These are phyloP conservation scores for Ophiostoma ulmi DNA, from an alignment of 2,329 filamentous ascomycete species.

Conservation along the genomic window DNA sequence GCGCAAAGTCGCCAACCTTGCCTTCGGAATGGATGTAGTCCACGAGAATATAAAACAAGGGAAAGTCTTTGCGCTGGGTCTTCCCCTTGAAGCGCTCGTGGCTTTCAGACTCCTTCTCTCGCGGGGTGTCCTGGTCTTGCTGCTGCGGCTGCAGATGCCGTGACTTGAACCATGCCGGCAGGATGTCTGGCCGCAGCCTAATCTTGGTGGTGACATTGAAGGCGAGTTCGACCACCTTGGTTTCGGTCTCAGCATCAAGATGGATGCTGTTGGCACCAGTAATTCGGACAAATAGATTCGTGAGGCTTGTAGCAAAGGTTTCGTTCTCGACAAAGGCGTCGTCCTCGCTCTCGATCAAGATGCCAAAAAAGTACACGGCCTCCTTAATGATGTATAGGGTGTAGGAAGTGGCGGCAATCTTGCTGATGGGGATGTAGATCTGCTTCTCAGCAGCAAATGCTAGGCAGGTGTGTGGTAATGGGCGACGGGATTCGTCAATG, in stretches of 20 bases:
- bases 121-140: not conserved
- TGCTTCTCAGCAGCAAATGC: conserved; percentile 79
- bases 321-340: conserved; percentile 88
- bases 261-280: conserved; percentile 67
- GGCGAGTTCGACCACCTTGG: conserved; percentile 81
- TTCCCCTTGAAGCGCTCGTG: conserved; percentile 79
- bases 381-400: conserved; percentile 82
- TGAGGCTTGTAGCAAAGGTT: conserved; percentile 78
- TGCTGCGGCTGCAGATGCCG: conserved; percentile 34
- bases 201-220: conserved; percentile 98
- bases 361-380: conserved; percentile 80
- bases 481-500: conserved; percentile 81
- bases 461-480: conserved; percentile 86
- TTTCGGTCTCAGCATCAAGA: conserved; percentile 76
- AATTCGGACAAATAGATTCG: conserved; percentile 77
- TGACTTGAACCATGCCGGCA: conserved; percentile 86
- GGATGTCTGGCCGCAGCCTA: conserved; percentile 75
- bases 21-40: conserved; percentile 97
- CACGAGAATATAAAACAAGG: conserved; percentile 89
- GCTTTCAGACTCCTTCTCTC: conserved; percentile 42
- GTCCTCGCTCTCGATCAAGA: conserved; percentile 91
- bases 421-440: conserved; percentile 82
- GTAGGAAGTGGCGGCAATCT: conserved; percentile 79
- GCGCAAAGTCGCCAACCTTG: conserved; percentile 88
- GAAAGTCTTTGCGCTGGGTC: conserved; percentile 88